A percentile compares a stretch with the other conserved stretches of the same genome.
These are phyloP conservation scores for Cynara cardunculus DNA, from an alignment of 129 eudicot species.

Conservation along the genomic window DNA sequence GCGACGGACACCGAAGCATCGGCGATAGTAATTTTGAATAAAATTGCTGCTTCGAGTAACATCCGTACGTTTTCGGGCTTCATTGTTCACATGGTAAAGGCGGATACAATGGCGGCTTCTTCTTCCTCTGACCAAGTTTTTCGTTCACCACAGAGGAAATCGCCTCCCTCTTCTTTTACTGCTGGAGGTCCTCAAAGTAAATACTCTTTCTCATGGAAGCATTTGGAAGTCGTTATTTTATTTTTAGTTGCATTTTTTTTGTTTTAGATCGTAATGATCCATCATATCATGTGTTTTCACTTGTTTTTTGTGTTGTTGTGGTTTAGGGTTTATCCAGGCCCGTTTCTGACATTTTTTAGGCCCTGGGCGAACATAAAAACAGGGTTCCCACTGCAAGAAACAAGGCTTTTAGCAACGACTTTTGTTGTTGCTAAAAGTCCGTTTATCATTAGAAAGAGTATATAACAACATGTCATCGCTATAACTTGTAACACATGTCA, in stretches of 20 bases:
- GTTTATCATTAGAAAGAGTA: no score
- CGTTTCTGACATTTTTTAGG: no score
- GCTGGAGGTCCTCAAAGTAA: constrained; percentile 18
- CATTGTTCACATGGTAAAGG: constrained; percentile 12
- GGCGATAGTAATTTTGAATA: constrained; percentile 18
- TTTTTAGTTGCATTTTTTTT: neutral
- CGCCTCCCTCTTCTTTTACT: neutral
- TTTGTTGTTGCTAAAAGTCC: no score
- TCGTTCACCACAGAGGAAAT: constrained; percentile 17
- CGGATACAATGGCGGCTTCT: neutral
- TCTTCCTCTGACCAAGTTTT: neutral
- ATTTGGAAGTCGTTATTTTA: neutral
- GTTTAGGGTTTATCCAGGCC: constrained; percentile 20
- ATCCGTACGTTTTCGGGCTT: constrained; percentile 16
- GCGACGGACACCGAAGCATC: constrained; percentile 7
- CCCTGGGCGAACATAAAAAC: no score
- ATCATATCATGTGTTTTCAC: neutral
- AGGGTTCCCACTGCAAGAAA: no score
- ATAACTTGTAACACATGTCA: no score
- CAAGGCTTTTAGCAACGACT: no score
- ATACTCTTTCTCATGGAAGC: neutral
- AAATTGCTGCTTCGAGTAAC: neutral
- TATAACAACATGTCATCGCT: no score
- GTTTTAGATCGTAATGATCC: neutral
- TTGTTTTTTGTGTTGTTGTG: neutral